Base-by-base conservation (phyloP, 108 stramenopile genomes). In the Cyclotella sp. region DNA sequence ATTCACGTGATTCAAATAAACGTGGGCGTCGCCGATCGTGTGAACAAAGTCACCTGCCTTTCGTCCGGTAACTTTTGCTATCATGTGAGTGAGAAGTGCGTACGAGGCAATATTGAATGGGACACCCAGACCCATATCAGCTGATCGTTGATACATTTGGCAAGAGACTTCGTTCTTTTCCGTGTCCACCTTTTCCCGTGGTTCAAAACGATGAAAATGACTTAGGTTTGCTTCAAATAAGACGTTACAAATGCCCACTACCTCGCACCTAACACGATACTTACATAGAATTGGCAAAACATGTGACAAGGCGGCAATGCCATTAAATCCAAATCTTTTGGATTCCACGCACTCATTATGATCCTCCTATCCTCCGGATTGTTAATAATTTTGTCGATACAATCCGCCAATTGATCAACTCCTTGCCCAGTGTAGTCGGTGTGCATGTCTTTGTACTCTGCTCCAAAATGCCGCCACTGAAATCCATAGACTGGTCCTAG, bases 401-500 rank as follows among this genome's bases (percentile, higher is more conserved):
- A 97, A 60, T 98, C 92, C 14, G 89, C 91, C 72, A 99, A 78
- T 78, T 99, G 99, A 83, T 99, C 99, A 9, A 99, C 95, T 21
- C 99, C 99, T 84, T 98, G 74, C 9, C 97, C 98, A n/a, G 94
- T 91, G 76, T 99, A 99, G 75, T 99, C 98, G 24, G 93, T 82
- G 82, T 97, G 93, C 97, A 99, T 98, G 73, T 97, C 90, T 65
- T 66, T 88, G 84, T 99, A 99, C 57, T 92, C 81, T 12, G 99
- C 99, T 15, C 99, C 99, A 84, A 99, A 99, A 73, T 99, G 99
- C 60, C 99, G 88, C 99, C 99, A 99, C 83, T 99, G 99, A 74
- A 99, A 99, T 62, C 99, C 99, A 83, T 99, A 99, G 70, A 99
- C 99, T 5, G 99, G 99, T 29, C 99, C 99, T 44, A 99, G 86